A percentile compares a stretch with the other conserved stretches of the same genome.
Conservation (phyloP, 2,329 filamentous ascomycete genomes). For the Paraconiothyrium brasiliense region DNA sequence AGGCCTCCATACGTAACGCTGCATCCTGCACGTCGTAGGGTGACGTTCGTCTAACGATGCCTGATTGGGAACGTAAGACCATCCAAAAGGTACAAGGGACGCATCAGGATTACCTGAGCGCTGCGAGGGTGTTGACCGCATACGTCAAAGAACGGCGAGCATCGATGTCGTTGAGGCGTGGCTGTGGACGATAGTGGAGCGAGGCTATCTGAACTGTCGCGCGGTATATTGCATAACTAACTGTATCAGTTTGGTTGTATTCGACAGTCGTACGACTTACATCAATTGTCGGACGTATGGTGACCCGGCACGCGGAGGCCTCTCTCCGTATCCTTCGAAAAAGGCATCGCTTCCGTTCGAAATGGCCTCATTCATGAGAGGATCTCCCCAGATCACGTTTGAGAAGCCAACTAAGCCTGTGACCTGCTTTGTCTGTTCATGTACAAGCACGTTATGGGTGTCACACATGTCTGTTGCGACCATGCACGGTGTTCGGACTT, state of each 20-base stretch:
- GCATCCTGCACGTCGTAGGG: conserved; percentile 1
- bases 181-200: conserved; percentile 55
- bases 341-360: conserved; percentile 51
- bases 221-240: conserved; percentile 58
- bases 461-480: conserved; percentile 60
- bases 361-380: conserved; percentile 61
- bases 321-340: conserved; percentile 54
- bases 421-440: conserved; percentile 58
- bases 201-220: conserved; percentile 54
- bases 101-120: conserved; percentile 25
- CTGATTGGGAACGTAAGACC: conserved; percentile 1
- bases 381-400: conserved; percentile 65
- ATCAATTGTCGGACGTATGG: conserved; percentile 52
- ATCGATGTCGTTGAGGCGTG: conserved; percentile 53
- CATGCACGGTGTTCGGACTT: conserved; percentile 61
- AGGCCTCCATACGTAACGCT: conserved; percentile 5
- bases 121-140: conserved; percentile 50
- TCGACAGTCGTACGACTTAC: conserved; percentile 43
- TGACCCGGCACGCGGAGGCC: conserved; percentile 41
- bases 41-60: conserved; percentile 19
- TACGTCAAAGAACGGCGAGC: conserved; percentile 53
- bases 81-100: not conserved
- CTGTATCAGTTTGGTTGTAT: conserved; percentile 19
- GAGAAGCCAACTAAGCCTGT: conserved; percentile 64
- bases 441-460: conserved; percentile 61